A percentile compares a stretch with the other conserved stretches of the same genome.
Evolutionary conservation across 1,284 basidiomycete genomes (phyloP).

Genomic region (Boletellus dicymbophilus): DNA sequence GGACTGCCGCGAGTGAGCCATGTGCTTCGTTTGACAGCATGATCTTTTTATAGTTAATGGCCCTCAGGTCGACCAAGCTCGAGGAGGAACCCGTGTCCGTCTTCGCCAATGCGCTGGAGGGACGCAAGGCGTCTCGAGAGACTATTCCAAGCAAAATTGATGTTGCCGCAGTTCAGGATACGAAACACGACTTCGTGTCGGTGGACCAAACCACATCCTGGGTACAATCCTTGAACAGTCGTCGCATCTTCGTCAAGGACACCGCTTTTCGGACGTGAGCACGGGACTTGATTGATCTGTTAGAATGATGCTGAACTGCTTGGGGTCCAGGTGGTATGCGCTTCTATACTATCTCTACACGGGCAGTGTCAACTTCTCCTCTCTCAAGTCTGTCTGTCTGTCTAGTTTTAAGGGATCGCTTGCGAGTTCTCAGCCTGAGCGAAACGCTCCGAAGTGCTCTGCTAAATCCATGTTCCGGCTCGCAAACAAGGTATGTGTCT

Average conservation of each 20-base stretch:
- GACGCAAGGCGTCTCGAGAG: neutral
- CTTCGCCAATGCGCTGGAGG: too few relatives aligned
- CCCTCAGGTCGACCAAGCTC: too few relatives aligned
- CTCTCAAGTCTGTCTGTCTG: slow-evolving; percentile 12
- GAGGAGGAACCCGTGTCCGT: too few relatives aligned
- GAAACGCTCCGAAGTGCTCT: too few relatives aligned
- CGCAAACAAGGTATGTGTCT: too few relatives aligned
- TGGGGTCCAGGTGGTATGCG: neutral
- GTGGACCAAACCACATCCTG: neutral
- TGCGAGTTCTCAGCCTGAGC: too few relatives aligned
- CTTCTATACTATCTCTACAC: slow-evolving; percentile 31
- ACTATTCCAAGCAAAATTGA: neutral
- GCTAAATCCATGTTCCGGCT: too few relatives aligned
- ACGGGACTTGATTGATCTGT: neutral
- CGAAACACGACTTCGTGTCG: neutral
- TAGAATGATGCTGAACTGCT: neutral
- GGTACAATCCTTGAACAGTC: neutral
- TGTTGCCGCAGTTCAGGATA: neutral
- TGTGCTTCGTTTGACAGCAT: neutral
- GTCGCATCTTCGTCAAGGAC: slow-evolving; percentile 24
- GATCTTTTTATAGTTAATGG: too few relatives aligned
- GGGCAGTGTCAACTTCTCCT: slow-evolving; percentile 21
- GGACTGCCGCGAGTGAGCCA: neutral
- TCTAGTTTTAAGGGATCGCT: too few relatives aligned
- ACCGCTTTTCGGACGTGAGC: slow-evolving; percentile 20